Evolutionary conservation across 225 moss, liverwort and hornwort species (phyloP).

Genomic region (Polytrichum formosum): DNA sequence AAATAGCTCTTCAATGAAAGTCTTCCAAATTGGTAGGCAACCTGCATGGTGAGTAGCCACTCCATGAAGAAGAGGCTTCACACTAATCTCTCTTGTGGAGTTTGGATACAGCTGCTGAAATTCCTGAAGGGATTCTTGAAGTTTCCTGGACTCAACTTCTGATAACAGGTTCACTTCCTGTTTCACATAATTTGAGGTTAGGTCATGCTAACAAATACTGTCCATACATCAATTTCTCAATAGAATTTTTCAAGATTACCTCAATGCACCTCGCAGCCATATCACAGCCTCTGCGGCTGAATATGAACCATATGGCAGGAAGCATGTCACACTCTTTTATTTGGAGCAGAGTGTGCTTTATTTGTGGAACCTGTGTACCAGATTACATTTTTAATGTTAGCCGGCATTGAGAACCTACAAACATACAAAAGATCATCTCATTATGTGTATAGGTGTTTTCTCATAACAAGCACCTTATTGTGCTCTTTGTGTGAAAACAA

Average conservation of each 20-base stretch:
- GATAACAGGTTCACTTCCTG: slow-evolving; percentile 41
- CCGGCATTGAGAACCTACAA: too few species aligned
- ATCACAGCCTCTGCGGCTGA: slow-evolving; percentile 53
- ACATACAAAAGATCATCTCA: too few species aligned
- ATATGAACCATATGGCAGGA: slow-evolving; percentile 53
- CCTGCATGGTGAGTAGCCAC: slow-evolving; percentile 92
- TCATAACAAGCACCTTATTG: too few species aligned
- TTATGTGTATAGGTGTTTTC: too few species aligned
- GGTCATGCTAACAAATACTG: slow-evolving; percentile 2
- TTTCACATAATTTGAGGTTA: slow-evolving; percentile 12
- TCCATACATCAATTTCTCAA: background rate
- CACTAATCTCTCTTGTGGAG: slow-evolving; percentile 50
- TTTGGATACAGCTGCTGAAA: slow-evolving; percentile 69
- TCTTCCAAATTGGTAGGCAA: slow-evolving; percentile 88
- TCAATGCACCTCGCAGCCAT: slow-evolving; percentile 36
- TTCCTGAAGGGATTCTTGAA: slow-evolving; percentile 38
- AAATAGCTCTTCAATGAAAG: slow-evolving; percentile 81
- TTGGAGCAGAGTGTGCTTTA: slow-evolving; percentile 40
- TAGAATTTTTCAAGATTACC: slow-evolving; percentile 18
- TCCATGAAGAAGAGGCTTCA: slow-evolving; percentile 65
- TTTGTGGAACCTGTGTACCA: slow-evolving; percentile 34
- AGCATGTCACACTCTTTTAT: slow-evolving; percentile 42
- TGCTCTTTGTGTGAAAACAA: too few species aligned
- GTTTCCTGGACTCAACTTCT: slow-evolving; percentile 31
- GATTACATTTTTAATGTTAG: background rate